Percentiles rank a stretch among this genome's conserved stretches.
Conservation (phyloP, 140 eudicot species). For the Anethum foeniculum region DNA sequence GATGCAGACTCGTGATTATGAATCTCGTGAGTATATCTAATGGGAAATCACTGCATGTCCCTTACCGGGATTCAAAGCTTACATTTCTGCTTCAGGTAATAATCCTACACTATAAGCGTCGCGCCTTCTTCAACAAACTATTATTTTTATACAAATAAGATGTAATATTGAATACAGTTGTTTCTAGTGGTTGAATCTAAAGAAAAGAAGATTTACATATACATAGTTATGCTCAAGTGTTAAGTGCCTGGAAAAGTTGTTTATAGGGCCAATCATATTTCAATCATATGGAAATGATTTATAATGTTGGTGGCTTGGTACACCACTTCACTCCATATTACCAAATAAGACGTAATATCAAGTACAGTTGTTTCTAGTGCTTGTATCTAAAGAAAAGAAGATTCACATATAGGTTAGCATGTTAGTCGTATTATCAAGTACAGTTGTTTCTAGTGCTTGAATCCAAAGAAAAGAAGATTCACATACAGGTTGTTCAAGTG, state of each 20-base stretch:
- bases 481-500: neutral
- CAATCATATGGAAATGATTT: neutral
- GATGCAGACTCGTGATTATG: conserved; percentile 91
- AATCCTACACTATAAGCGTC: neutral
- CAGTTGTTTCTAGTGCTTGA: too few relatives aligned
- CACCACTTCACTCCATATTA: neutral
- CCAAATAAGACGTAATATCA: neutral
- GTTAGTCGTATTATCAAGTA: neutral
- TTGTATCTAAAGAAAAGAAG: neutral
- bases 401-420: neutral
- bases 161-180: neutral
- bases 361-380: neutral
- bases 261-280: neutral
- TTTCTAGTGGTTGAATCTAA: neutral
- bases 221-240: neutral
- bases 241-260: neutral
- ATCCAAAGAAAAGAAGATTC: too few relatives aligned
- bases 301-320: neutral
- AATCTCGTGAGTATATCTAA: conserved; percentile 84
- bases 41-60: conserved; percentile 92
- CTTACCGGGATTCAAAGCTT: conserved; percentile 94
- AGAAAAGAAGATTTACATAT: neutral
- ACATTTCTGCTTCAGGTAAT: conserved; percentile 96
- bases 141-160: neutral
- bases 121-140: neutral